Evolutionary conservation across 345 rosid genomes (phyloP).

Genomic region (Carallia brachiata): DNA sequence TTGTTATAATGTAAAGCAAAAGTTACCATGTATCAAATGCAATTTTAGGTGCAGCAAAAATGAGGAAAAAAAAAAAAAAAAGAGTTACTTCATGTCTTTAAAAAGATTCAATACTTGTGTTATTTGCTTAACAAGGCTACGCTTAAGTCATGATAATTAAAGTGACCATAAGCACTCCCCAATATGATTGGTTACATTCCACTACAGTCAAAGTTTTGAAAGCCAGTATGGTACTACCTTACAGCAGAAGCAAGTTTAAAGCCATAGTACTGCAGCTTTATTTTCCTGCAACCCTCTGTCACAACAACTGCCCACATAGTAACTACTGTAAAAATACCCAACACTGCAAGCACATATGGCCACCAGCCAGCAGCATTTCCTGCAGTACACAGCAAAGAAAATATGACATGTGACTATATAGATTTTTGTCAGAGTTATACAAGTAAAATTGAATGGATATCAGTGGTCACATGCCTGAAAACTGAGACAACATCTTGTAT

Average conservation of each 20-base stretch:
- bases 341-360: slow-evolving; percentile 65
- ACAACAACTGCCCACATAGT: slow-evolving; percentile 96
- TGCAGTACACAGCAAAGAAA: slow-evolving; percentile 29
- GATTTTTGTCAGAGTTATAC: too few species aligned
- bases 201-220: background rate
- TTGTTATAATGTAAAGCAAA: too few species aligned
- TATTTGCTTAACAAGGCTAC: too few species aligned
- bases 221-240: slow-evolving; percentile 43
- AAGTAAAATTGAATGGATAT: background rate
- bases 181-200: background rate
- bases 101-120: too few species aligned
- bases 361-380: slow-evolving; percentile 69
- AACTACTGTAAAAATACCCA: slow-evolving; percentile 70
- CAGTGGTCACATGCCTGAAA: slow-evolving; percentile 55
- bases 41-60: too few species aligned
- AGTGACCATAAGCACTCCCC: background rate
- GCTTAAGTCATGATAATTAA: too few species aligned
- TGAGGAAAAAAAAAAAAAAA: too few species aligned
- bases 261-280: slow-evolving; percentile 91
- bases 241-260: slow-evolving; percentile 90
- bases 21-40: too few species aligned
- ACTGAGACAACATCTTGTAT: slow-evolving; percentile 81
- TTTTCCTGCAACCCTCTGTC: slow-evolving; percentile 95
- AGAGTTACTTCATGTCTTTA: too few species aligned
- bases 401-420: too few species aligned